Base-by-base conservation (phyloP, 352 stramenopile genomes). In the Phytophthora fragariaefolia region DNA sequence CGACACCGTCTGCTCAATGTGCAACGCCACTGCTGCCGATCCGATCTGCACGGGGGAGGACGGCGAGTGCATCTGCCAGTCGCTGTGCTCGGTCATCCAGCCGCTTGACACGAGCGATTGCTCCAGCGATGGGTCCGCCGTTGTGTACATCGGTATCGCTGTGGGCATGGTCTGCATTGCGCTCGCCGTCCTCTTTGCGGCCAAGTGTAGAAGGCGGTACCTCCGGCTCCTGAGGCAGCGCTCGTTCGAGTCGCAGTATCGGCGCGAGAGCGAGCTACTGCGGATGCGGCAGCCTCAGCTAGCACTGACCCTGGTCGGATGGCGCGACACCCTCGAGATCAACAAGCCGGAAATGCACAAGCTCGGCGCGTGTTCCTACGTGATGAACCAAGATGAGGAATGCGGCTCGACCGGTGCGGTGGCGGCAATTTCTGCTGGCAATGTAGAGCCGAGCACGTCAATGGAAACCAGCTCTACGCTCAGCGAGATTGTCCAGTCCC, bases 31-130 rank as follows among this genome's bases (percentile, higher is more conserved):
- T 5, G 12, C 70, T 30, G 47, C 66, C 6, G 48, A 56, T n/a
- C 67, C 73, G 1, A 60, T 69, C 12, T 84, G 76, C 64, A 59
- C n/a, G 0, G 70, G 76, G 4, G 13, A 36, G 18, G 69, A 72
- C 32, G 32, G 47, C n/a, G 27, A 22, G 8, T 84, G 76, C 63
- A 73, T 76, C 47, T 84, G 76, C 23, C 64, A 30, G 40, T 77
- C 69, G 22, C 26, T 83, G n/a, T 80, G 76, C 55, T 67, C 63
- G 8, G 45, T 68, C n/a, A 63, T 71, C 3, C 13, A 66, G 64
- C 53, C 60, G 3, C 20, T 47, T 10, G 53, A 30, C 7, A 32
- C 36, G 17, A 57, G 27, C 5, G 32, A 42, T 7, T 58, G 55
- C 30, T 52, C 45, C 22, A 49, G 24, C 17, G 36, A 58, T 20